phyloP scores from a whole-genome alignment of 2,329 filamentous ascomycete species.

The Fusarium nurragi region DNA sequence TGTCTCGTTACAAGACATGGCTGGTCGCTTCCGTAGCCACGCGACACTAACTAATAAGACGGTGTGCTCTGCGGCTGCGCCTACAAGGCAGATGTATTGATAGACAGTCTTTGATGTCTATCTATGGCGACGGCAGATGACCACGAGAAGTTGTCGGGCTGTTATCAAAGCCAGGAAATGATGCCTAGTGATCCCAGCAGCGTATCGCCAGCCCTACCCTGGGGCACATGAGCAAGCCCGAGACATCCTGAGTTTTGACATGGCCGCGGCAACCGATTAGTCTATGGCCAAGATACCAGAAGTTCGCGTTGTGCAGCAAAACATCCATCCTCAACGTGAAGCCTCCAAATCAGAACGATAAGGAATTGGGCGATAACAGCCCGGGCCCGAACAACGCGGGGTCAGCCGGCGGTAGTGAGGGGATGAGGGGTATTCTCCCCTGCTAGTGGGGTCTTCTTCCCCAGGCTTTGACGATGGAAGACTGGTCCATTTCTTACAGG shows the following conservation, averaged over 20 bases:
- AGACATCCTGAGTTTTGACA: not conserved
- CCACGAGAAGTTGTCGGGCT: conserved; percentile 5
- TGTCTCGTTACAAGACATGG: conserved; percentile 15
- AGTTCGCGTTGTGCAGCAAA: not conserved
- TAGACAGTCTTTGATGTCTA: not conserved
- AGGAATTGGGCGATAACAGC: conserved; percentile 25
- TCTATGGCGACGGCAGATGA: conserved; percentile 18
- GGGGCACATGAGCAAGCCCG: conserved; percentile 4
- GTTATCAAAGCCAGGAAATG: not conserved
- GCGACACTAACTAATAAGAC: conserved; percentile 8
- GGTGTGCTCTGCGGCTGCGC: not conserved
- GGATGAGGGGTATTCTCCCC: conserved; percentile 23
- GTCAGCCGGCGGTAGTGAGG: conserved; percentile 22
- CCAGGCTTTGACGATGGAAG: conserved; percentile 7
- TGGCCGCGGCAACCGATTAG: not conserved
- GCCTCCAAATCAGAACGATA: conserved; percentile 10
- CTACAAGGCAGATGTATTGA: not conserved
- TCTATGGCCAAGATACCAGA: not conserved
- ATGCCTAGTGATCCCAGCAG: conserved; percentile 13
- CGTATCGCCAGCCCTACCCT: conserved; percentile 7
- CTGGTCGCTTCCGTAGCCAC: conserved; percentile 6
- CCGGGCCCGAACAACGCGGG: conserved; percentile 16
- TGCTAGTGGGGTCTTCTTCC: conserved; percentile 20
- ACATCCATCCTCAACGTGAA: not conserved
- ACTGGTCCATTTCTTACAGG: not conserved